Base-by-base conservation (phyloP, 495 filamentous ascomycete species). In the Penicillium cinerascens region DNA sequence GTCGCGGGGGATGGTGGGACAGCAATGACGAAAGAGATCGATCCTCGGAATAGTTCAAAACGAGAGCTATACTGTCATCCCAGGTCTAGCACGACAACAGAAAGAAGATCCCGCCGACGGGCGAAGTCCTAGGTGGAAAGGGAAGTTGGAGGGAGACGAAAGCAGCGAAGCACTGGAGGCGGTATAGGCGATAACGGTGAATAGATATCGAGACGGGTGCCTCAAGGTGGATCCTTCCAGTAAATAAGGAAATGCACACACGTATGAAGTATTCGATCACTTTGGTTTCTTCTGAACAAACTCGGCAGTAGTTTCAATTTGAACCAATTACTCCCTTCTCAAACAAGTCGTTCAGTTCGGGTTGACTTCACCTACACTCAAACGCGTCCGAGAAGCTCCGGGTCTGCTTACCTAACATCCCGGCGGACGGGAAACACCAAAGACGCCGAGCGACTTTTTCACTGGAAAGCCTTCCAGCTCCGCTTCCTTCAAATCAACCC, bases 381-480 rank as follows among this genome's bases (percentile, higher is more conserved):
- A 33, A 33, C 29, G 29, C 10, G 29, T 13, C 29, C 29, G 26
- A 33, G 29, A 33, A 33, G 29, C 9, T 10, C 51, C 63, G 56
- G 54, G 61, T 45, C 51, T 27, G 64, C 46, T 64, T 65, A 65
- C 56, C 41, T 63, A 64, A 63, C 3, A 54, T 46, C 54, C 57
- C 59, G 63, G 72, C 49, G 27, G 51, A 49, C 63, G 49, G 45
- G 55, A 68, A 61, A 38, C 20, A 58, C 69, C 68, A 66, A 66
- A 69, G 54, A 56, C 64, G 71, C 66, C 37, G 27, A 53, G 56
- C 36, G 54, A 72, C 68, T 64, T 66, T 66, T 66, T 64, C 63
- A 63, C 63, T 47, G 39, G 51, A 59, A 56, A 57, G 57, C 46
- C 61, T 59, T 59, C 29, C 59, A 65, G 58, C 55, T 65, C 51